These are phyloP conservation scores for Magnusiomyces paraingens DNA, from an alignment of 1,139 yeast genomes.

Conservation along the genomic window DNA sequence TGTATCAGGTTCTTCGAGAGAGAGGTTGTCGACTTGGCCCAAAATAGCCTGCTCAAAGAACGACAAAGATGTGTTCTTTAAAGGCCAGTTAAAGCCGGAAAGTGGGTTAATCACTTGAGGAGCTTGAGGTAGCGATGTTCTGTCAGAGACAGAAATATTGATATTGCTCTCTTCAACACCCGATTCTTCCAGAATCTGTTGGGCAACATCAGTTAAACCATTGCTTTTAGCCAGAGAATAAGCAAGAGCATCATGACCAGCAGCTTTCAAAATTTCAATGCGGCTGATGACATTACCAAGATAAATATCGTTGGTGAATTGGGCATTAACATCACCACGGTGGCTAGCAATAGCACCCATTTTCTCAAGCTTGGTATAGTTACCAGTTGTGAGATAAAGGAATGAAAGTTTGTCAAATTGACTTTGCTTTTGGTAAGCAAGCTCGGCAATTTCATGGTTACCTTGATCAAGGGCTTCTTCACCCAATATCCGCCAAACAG, in stretches of 20 bases:
- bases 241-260: slow-evolving; percentile 84
- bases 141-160: slow-evolving; percentile 42
- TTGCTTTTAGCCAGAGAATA: slow-evolving; percentile 87
- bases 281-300: slow-evolving; percentile 70
- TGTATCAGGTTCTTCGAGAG: slow-evolving; percentile 41
- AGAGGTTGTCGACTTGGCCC: slow-evolving; percentile 67
- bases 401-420: slow-evolving; percentile 85
- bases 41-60: slow-evolving; percentile 79
- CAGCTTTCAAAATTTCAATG: slow-evolving; percentile 63
- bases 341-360: slow-evolving; percentile 89
- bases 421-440: slow-evolving; percentile 81
- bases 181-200: slow-evolving; percentile 61
- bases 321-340: slow-evolving; percentile 74
- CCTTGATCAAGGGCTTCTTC: slow-evolving; percentile 89
- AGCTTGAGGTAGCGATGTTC: slow-evolving; percentile 32
- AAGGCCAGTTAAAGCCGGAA: slow-evolving; percentile 67
- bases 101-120: slow-evolving; percentile 45
- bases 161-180: slow-evolving; percentile 55
- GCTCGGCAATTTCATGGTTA: slow-evolving; percentile 76
- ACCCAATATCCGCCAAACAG: slow-evolving; percentile 77
- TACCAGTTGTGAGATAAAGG: slow-evolving; percentile 80
- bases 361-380: slow-evolving; percentile 60
- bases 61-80: slow-evolving; percentile 63
- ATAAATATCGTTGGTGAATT: slow-evolving; percentile 78
- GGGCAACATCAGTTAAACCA: slow-evolving; percentile 72